Evolutionary conservation across 768 basidiomycete species (phyloP).

Genomic region (Sutorius australiensis): DNA sequence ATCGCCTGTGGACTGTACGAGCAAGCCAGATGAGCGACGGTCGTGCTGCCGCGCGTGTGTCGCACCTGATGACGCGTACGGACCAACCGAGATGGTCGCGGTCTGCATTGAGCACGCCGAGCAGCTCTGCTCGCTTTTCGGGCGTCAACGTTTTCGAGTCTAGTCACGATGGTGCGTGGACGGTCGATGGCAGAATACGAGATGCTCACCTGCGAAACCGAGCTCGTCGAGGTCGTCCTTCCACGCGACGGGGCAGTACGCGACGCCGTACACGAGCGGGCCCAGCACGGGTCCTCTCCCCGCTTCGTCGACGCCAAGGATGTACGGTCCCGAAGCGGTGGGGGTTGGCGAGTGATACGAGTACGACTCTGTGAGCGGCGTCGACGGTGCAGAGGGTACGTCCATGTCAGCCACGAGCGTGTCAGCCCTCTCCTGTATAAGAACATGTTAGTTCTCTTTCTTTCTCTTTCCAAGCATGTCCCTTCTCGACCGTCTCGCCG

Average conservation of each 20-base stretch:
- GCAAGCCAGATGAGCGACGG: not conserved
- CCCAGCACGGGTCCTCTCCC: conserved; percentile 95
- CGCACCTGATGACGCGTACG: conserved; percentile 68
- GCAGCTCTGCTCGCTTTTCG: conserved; percentile 59
- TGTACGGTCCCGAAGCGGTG: conserved; percentile 72
- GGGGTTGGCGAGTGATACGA: conserved; percentile 74
- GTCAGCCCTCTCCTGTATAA: conserved; percentile 3
- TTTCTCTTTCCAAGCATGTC: not conserved
- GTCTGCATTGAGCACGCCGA: conserved; percentile 66
- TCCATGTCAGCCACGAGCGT: conserved; percentile 10
- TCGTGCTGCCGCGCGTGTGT: not conserved
- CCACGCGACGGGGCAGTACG: conserved; percentile 85
- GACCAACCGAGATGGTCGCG: conserved; percentile 76
- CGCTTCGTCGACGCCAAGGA: conserved; percentile 98
- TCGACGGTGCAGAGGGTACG: conserved; percentile 57
- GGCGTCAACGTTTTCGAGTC: conserved; percentile 91
- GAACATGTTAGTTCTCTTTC: too few relatives aligned
- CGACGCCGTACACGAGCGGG: conserved; percentile 93
- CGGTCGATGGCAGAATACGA: not conserved
- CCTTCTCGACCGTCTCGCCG: conserved; percentile 2
- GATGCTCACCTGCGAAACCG: conserved; percentile 80
- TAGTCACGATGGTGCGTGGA: conserved; percentile 28
- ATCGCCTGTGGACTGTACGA: conserved; percentile 79
- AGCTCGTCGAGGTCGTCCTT: conserved; percentile 67
- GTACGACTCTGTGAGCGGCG: conserved; percentile 64